Base-by-base conservation (phyloP, 1,284 basidiomycete genomes). In the Wolfiporia cocos region DNA sequence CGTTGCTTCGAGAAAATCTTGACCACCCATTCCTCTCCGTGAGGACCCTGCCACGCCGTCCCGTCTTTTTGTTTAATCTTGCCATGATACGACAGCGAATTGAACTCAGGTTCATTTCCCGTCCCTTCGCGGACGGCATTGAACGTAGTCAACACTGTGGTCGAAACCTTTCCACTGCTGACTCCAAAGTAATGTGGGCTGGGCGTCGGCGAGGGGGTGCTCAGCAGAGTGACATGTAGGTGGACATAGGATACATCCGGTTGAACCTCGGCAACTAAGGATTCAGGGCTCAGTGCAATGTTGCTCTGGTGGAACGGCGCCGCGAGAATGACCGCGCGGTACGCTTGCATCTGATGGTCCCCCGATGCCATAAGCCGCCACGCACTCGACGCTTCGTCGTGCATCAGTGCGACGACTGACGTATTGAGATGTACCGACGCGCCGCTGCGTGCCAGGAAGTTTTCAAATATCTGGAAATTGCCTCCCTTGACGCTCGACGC, bases 201-300 rank as follows among this genome's bases (percentile, higher is more conserved):
- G 3, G 87, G 74, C 3, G 64, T 63, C 2, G 77, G 62, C 1
- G 82, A 70, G 3, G 78, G 83, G 1, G 95, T 98, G 11, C 85
- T 76, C 35, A 98, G 69, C 14, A 95, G 74, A 5, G 95, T 96
- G 38, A 96, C 92, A 58, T 96, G 88, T 3, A 98, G 76, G 47
- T 74, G 77, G 22, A 93, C 76, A 57, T 95, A 97, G 11, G 80
- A 76, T 50, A 86, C 82, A 17, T 66, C 55, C 1, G 83, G 82
- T 23, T 91, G 73, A 34, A 69, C 21, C 0, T 48, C 48, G 15
- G 70, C 55, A n/a, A n/a, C n/a, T 2, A 70, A 56, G 20, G 78
- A 53, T 14, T 72, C 58, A 9, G 59, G 43, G 2, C 77, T 70
- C 22, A 87, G 57, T 4, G 58, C 58, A 50, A 89, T 81, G 11